Base-by-base conservation (phyloP, 495 filamentous ascomycete genomes). In the Penicillium antarcticum region DNA sequence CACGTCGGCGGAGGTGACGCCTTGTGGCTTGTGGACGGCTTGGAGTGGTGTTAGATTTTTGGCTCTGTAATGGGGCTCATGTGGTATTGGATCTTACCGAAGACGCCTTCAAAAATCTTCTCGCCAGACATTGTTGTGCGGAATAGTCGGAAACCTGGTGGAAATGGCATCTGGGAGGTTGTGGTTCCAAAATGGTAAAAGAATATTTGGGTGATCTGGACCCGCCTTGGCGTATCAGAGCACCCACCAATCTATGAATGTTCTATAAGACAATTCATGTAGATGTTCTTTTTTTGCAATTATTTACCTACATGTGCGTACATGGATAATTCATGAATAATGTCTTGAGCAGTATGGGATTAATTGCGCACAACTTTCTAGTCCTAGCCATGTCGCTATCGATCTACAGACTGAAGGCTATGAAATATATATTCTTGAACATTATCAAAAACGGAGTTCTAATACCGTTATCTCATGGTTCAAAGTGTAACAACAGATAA, bases 21-120 rank as follows among this genome's bases (percentile, higher is more conserved):
- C 82, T 57, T 85, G 70, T 39, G 94, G 94, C 72, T 98, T 98
- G 75, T 98, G 90, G 65, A 97, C 84, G 65, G 89, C 94, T 95
- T 46, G 13, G 10, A 26, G 45, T 14, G 34, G 46, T 18, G 33
- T 49, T 26, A 57, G 39, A 35, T 18, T 10, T 29, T 19, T 11
- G n/a, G 14, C 8, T 35, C 13, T 26, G 41, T 7, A 29, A 9
- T 4, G 2, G 38, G 5, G 31, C 4, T 14, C 4, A 29, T n/a
- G 36, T 12, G 12, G 51, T 64, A 48, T 63, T 19, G 18, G 33
- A 34, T 53, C 51, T 21, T 61, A 89, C 87, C 86, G 57, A 92
- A 87, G 42, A 89, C 78, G 65, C 88, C 88, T 57, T 92, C 87
- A 33, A 87, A 68, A 57, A 87, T 74, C 66, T 81, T 83, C 57